A percentile compares a stretch with the other conserved stretches of the same genome.
phyloP scores from a whole-genome alignment of 2,329 filamentous ascomycete species.

The Microthyrium microscopicum region DNA sequence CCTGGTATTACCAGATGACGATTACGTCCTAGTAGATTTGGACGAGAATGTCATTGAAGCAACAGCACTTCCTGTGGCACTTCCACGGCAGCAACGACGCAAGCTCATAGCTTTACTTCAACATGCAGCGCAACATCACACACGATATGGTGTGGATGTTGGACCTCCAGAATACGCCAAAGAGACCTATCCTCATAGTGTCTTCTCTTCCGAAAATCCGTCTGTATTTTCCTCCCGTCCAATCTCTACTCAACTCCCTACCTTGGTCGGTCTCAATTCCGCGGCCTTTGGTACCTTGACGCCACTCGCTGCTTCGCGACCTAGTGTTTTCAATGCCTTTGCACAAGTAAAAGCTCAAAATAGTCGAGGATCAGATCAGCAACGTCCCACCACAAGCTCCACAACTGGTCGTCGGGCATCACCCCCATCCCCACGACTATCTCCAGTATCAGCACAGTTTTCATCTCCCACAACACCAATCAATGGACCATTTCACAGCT shows the following conservation, averaged over 20 bases:
- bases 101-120: conserved; percentile 83
- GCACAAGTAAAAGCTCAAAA: conserved; percentile 55
- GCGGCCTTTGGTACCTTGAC: conserved; percentile 59
- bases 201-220: conserved; percentile 74
- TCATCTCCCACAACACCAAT: conserved; percentile 61
- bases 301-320: conserved; percentile 32
- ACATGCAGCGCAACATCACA: conserved; percentile 75
- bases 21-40: conserved; percentile 87
- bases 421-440: conserved; percentile 20
- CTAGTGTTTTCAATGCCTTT: conserved; percentile 79
- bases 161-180: conserved; percentile 86
- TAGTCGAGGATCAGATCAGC: conserved; percentile 13
- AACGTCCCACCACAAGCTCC: conserved; percentile 37
- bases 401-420: conserved; percentile 16
- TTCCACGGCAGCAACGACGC: conserved; percentile 76
- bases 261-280: conserved; percentile 80
- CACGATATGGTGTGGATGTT: conserved; percentile 68
- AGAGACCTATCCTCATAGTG: conserved; percentile 80
- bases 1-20: conserved; percentile 76
- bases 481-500: too few relatives aligned
- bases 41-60: conserved; percentile 84
- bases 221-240: conserved; percentile 61
- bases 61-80: conserved; percentile 55
- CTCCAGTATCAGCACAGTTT: conserved; percentile 57
- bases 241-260: conserved; percentile 55